A percentile compares a stretch with the other conserved stretches of the same genome.
Evolutionary conservation across 129 eudicot species (phyloP).

Genomic region (Scalesia atractyloides): DNA sequence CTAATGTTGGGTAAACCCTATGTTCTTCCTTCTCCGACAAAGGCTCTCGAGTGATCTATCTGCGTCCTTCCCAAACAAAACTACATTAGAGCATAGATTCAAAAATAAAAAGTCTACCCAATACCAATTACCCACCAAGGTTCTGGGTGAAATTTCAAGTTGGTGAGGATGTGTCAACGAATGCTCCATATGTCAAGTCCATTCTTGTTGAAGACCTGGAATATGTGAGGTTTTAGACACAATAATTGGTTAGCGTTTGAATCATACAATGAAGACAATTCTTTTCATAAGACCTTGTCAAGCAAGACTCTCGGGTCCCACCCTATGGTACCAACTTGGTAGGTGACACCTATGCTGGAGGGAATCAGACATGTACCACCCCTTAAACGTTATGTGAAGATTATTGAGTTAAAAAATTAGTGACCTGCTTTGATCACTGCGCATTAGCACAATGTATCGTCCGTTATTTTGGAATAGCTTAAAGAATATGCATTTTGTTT

Average conservation of each 20-base stretch:
- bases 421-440: constrained; percentile 87
- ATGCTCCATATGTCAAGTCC: constrained; percentile 45
- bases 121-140: constrained; percentile 40
- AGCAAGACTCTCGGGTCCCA: no score
- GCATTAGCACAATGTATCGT: constrained; percentile 58
- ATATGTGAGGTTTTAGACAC: constrained; percentile 5
- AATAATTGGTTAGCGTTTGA: neutral
- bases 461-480: neutral
- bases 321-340: no score
- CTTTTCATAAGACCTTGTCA: neutral
- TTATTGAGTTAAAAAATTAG: neutral
- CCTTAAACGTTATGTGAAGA: neutral
- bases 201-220: constrained; percentile 48
- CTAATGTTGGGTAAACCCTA: constrained; percentile 75
- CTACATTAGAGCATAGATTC: neutral
- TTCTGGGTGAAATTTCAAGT: constrained; percentile 51
- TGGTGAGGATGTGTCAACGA: constrained; percentile 50
- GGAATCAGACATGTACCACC: neutral
- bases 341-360: no score
- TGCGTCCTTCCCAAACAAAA: constrained; percentile 26
- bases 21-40: constrained; percentile 64
- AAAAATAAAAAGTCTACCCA: neutral
- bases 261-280: neutral
- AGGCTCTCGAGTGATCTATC: constrained; percentile 74
- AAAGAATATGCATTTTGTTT: constrained; percentile 79